These are phyloP conservation scores for Sphagnum magellanicum DNA, from an alignment of 228 moss, liverwort and hornwort species.

Conservation along the genomic window DNA sequence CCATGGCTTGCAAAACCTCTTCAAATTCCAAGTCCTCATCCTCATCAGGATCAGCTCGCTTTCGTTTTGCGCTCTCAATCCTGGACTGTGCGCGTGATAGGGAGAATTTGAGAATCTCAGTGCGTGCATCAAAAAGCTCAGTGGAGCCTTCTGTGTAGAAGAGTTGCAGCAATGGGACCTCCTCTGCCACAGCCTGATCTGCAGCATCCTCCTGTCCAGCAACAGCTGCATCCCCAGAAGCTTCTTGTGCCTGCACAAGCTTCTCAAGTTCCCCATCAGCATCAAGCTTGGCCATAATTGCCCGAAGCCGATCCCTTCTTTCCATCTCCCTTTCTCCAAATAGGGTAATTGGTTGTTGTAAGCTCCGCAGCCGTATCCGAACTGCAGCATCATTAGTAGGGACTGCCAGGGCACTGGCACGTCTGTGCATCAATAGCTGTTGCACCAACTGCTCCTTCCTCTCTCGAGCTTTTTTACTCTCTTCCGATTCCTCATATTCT, in stretches of 20 bases:
- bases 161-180: conserved; percentile 46
- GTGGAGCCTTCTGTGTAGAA: conserved; percentile 80
- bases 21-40: conserved; percentile 70
- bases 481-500: conserved; percentile 85
- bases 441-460: conserved; percentile 73
- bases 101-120: conserved; percentile 50
- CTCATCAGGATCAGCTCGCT: conserved; percentile 63
- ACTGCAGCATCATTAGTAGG: conserved; percentile 89
- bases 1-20: conserved; percentile 56
- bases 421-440: conserved; percentile 76
- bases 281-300: conserved; percentile 90
- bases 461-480: conserved; percentile 82
- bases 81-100: conserved; percentile 57
- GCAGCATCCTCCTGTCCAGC: conserved; percentile 41
- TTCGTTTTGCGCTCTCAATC: conserved; percentile 48
- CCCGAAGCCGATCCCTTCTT: conserved; percentile 89
- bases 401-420: conserved; percentile 83
- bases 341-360: conserved; percentile 80
- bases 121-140: conserved; percentile 55
- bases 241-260: conserved; percentile 71
- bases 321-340: conserved; percentile 99
- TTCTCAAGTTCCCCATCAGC: conserved; percentile 90
- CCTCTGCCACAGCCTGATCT: conserved; percentile 33
- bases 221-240: conserved; percentile 26
- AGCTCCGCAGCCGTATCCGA: conserved; percentile 67